Conservation (phyloP, 345 rosid species). For the Aurinia saxatilis region DNA sequence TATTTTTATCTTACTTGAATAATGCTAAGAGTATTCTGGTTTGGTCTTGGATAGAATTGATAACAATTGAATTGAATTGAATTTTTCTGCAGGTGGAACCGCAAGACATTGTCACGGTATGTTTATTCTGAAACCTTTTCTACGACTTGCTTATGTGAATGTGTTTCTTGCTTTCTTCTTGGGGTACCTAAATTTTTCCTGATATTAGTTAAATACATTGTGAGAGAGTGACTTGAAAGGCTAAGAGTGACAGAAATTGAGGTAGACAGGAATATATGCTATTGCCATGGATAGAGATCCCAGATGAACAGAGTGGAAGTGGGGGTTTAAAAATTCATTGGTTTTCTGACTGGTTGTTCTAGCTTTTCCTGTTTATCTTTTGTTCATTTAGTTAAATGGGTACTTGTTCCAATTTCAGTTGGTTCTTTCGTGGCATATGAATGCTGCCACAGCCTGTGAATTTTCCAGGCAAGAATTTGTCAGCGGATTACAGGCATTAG, state of each 20-base stretch:
- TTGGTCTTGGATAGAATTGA: neutral
- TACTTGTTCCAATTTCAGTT: constrained; percentile 41
- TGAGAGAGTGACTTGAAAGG: neutral
- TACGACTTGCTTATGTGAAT: neutral
- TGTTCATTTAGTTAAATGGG: neutral
- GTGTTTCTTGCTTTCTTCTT: neutral
- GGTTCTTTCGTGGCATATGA: constrained; percentile 99
- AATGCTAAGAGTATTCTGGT: neutral
- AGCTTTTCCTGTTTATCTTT: neutral
- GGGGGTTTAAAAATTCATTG: neutral
- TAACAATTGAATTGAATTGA: constrained; percentile 22
- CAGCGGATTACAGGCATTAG: constrained; percentile 72
- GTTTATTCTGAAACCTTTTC: constrained; percentile 23
- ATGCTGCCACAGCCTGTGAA: constrained; percentile 97
- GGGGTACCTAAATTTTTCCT: neutral
- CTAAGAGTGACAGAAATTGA: too few species aligned
- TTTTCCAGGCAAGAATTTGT: constrained; percentile 87
- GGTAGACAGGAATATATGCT: neutral
- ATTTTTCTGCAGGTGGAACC: constrained; percentile 90
- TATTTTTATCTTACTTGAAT: constrained; percentile 20
- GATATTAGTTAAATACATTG: neutral
- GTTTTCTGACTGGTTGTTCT: neutral
- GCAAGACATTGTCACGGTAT: constrained; percentile 95
- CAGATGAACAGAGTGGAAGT: neutral
- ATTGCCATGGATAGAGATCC: neutral